These are phyloP conservation scores for Pseudogymnoascus sp. DNA, from an alignment of 2,329 filamentous ascomycete genomes.

Conservation along the genomic window DNA sequence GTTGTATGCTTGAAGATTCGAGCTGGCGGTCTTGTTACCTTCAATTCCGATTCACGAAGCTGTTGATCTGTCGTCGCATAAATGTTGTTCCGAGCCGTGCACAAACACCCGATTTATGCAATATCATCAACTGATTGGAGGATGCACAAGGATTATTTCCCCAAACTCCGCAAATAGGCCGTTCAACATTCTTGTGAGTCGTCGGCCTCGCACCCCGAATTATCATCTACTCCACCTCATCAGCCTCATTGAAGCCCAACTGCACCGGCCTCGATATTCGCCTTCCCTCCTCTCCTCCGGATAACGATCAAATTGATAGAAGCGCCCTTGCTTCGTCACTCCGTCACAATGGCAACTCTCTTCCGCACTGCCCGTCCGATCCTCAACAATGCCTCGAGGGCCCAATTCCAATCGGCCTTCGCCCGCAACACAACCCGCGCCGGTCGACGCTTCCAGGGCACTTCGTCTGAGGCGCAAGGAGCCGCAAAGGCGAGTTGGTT, in stretches of 20 bases:
- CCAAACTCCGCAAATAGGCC: conserved; percentile 5
- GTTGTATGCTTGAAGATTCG: conserved; percentile 8
- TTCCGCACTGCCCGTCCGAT: conserved; percentile 46
- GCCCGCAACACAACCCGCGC: conserved; percentile 15
- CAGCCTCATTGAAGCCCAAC: background rate
- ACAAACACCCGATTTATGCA: conserved; percentile 7
- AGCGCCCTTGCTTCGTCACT: background rate
- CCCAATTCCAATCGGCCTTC: conserved; percentile 43
- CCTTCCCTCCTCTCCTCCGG: background rate
- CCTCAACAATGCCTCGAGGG: conserved; percentile 45
- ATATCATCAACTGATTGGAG: background rate
- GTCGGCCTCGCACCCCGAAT: conserved; percentile 4
- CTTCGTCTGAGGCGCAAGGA: conserved; percentile 41
- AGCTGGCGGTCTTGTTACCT: background rate
- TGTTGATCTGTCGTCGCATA: background rate
- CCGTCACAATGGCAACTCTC: conserved; percentile 28
- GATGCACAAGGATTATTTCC: conserved; percentile 7
- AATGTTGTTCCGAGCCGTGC: background rate
- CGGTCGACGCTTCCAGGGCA: conserved; percentile 63
- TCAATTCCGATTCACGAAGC: conserved; percentile 4
- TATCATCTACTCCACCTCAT: conserved; percentile 1
- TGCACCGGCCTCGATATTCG: background rate
- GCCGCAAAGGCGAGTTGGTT: conserved; percentile 48
- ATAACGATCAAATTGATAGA: conserved; percentile 1
- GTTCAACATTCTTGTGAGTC: conserved; percentile 5